Conservation (phyloP, 257 asterid genomes). For the Scutellaria galericulata region DNA sequence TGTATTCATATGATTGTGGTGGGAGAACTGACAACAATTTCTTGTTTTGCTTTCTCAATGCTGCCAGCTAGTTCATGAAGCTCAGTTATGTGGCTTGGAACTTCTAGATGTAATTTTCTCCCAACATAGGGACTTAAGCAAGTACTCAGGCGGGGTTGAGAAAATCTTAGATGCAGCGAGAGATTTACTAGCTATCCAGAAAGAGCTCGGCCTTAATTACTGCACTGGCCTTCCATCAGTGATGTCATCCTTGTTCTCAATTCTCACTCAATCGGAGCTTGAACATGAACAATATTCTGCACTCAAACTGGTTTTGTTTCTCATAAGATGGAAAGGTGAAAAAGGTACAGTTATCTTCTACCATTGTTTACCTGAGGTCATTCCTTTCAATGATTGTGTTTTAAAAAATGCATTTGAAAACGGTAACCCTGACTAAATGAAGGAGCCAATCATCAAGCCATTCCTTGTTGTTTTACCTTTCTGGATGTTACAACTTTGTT, state of each 20-base stretch:
- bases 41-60: slow-evolving; percentile 35
- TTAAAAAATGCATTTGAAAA: background rate
- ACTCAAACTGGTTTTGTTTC: slow-evolving; percentile 61
- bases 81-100: slow-evolving; percentile 73
- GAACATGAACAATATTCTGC: slow-evolving; percentile 87
- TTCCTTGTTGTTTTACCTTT: slow-evolving; percentile 11
- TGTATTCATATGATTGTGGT: slow-evolving; percentile 26
- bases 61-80: slow-evolving; percentile 67
- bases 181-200: slow-evolving; percentile 71
- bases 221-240: slow-evolving; percentile 57
- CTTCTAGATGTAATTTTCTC: slow-evolving; percentile 67
- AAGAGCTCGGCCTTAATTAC: slow-evolving; percentile 79
- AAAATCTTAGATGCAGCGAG: slow-evolving; percentile 65
- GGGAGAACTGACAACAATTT: slow-evolving; percentile 23
- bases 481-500: slow-evolving; percentile 22
- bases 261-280: slow-evolving; percentile 74
- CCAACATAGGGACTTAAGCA: slow-evolving; percentile 54
- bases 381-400: slow-evolving; percentile 30
- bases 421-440: slow-evolving; percentile 1
- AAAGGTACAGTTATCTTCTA: slow-evolving; percentile 54
- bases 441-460: background rate
- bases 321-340: slow-evolving; percentile 82
- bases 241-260: slow-evolving; percentile 59
- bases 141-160: slow-evolving; percentile 65
- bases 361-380: slow-evolving; percentile 12